phyloP scores from a whole-genome alignment of 2,329 filamentous ascomycete species.

The Diaporthe vexans region DNA sequence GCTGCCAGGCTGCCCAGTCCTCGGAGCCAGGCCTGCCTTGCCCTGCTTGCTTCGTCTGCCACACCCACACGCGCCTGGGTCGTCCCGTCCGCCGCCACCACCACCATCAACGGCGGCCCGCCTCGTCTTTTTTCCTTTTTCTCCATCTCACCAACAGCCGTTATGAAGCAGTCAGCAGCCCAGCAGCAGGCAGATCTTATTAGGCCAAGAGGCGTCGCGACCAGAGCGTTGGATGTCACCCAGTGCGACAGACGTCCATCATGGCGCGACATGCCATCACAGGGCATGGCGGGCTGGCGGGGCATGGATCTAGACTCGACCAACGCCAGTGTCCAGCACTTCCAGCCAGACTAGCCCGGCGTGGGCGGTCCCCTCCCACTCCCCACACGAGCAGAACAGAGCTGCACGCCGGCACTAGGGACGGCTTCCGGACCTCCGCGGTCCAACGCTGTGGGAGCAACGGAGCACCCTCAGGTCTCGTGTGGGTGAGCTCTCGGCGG shows the following conservation, averaged over 20 bases:
- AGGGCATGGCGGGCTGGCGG: not conserved
- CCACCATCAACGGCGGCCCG: slow-evolving; percentile 8
- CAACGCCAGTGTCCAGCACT: not conserved
- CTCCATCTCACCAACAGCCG: not conserved
- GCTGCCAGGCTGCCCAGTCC: too few relatives aligned
- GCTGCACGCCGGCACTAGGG: slow-evolving; percentile 30
- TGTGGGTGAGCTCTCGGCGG: slow-evolving; percentile 27
- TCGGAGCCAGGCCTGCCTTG: slow-evolving; percentile 27
- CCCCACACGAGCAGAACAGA: not conserved
- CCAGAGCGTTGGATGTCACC: slow-evolving; percentile 29
- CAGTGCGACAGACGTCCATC: slow-evolving; percentile 32
- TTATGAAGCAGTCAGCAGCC: not conserved
- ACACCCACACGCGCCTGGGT: not conserved
- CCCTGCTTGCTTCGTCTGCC: not conserved
- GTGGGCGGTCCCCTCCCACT: not conserved
- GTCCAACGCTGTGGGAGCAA: slow-evolving; percentile 25
- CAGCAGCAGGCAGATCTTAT: not conserved
- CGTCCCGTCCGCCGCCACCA: slow-evolving; percentile 15
- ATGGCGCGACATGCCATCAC: slow-evolving; percentile 5
- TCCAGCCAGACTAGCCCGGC: not conserved
- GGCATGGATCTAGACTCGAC: slow-evolving; percentile 14
- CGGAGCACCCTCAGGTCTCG: slow-evolving; percentile 10
- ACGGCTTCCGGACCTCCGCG: slow-evolving; percentile 35
- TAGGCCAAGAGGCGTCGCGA: slow-evolving; percentile 2
- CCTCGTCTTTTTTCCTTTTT: not conserved